phyloP scores from a whole-genome alignment of 345 rosid genomes.

The Melaleuca alternifolia region DNA sequence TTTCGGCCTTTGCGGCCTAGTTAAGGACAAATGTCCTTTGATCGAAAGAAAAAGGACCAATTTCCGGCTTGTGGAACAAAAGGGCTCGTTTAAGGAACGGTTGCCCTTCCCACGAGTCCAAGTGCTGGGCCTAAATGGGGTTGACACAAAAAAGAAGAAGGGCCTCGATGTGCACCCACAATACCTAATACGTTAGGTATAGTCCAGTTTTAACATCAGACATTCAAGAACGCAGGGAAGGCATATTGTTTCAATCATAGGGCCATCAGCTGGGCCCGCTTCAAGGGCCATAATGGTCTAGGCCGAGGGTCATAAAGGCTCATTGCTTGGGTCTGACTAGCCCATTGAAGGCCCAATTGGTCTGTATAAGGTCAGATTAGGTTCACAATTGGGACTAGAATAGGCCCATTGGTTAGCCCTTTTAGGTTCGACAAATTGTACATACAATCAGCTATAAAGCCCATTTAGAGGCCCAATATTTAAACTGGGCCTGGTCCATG shows the following conservation, averaged over 20 bases:
- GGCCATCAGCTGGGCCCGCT: not conserved
- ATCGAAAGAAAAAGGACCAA: too few species aligned
- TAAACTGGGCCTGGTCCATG: not conserved
- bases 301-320: too few species aligned
- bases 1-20: not conserved
- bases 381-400: too few species aligned
- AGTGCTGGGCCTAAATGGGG: not conserved
- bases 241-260: not conserved
- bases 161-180: not conserved
- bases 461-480: not conserved
- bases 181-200: not conserved
- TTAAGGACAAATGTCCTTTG: not conserved
- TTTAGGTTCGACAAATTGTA: too few species aligned
- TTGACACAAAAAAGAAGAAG: not conserved
- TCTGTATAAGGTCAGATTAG: too few species aligned
- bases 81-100: not conserved
- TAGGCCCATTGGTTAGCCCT: too few species aligned
- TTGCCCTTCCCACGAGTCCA: not conserved
- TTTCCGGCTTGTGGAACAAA: not conserved
- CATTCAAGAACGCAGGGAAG: not conserved
- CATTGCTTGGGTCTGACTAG: too few species aligned
- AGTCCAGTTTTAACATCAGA: not conserved
- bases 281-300: not conserved
- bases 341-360: too few species aligned
- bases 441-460: too few species aligned